phyloP scores from a whole-genome alignment of 495 filamentous ascomycete species.

The Tuber microsphaerosporum region DNA sequence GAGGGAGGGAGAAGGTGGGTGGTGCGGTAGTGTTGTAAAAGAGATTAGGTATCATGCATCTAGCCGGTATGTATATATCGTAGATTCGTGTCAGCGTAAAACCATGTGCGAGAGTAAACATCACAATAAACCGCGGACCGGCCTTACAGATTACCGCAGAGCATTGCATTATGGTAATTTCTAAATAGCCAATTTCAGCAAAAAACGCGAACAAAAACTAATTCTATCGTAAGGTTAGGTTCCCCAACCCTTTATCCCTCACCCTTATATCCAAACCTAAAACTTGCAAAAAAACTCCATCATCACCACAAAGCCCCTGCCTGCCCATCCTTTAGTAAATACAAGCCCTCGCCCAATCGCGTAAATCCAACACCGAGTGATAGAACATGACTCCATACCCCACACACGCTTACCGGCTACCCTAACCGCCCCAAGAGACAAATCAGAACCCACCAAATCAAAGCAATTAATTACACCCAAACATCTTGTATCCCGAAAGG shows the following conservation, averaged over 20 bases:
- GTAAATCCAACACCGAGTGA: neutral
- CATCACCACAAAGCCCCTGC: neutral
- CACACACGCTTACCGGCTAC: neutral
- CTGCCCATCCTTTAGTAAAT: neutral
- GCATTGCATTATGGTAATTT: neutral
- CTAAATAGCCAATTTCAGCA: neutral
- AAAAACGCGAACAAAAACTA: neutral
- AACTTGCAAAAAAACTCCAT: neutral
- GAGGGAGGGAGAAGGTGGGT: too few relatives aligned
- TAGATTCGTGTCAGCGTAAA: neutral
- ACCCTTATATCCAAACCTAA: neutral
- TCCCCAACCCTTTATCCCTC: neutral
- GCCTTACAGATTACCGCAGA: neutral
- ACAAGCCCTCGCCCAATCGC: neutral
- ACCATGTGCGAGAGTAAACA: neutral
- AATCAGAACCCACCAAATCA: neutral
- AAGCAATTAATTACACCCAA: conserved; percentile 4
- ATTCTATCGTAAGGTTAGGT: neutral
- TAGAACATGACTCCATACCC: neutral
- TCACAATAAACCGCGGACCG: neutral
- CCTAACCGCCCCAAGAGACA: neutral
- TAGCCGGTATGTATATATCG: neutral
- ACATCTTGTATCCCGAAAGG: neutral
- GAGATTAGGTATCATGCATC: neutral
- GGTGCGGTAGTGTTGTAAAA: neutral